Evolutionary conservation across 257 asterid genomes (phyloP).

Genomic region (Petunia secreta): DNA sequence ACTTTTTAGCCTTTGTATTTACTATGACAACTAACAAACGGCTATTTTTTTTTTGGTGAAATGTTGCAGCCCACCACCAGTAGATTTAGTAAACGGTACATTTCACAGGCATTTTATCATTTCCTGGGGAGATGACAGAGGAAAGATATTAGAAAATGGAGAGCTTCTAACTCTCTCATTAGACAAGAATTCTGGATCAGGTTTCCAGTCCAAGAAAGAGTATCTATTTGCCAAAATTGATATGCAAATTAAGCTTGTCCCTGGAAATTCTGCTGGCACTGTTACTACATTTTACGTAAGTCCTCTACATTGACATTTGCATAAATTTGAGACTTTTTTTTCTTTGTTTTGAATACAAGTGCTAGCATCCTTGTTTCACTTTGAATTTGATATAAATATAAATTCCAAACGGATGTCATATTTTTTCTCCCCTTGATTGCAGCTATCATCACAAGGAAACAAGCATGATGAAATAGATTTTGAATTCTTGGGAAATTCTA

Average conservation of each 20-base stretch:
- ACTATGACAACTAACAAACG: background rate
- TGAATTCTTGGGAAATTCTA: slow-evolving; percentile 79
- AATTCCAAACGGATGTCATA: background rate
- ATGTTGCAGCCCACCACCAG: slow-evolving; percentile 27
- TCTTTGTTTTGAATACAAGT: no score
- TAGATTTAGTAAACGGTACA: slow-evolving; percentile 51
- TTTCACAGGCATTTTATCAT: slow-evolving; percentile 54
- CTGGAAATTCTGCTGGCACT: slow-evolving; percentile 86
- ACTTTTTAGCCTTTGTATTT: background rate
- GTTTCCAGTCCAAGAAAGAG: slow-evolving; percentile 77
- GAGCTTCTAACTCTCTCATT: slow-evolving; percentile 76
- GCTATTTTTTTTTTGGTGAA: background rate
- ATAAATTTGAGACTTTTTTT: no score
- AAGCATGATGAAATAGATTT: slow-evolving; percentile 87
- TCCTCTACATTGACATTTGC: background rate
- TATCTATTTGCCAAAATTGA: slow-evolving; percentile 64
- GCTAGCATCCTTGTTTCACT: no score
- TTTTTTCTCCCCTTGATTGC: background rate
- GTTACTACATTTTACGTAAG: slow-evolving; percentile 91
- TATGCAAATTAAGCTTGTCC: slow-evolving; percentile 78
- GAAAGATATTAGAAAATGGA: slow-evolving; percentile 53
- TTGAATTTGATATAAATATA: no score
- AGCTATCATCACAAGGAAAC: slow-evolving; percentile 77
- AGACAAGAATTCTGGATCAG: slow-evolving; percentile 64
- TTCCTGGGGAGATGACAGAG: slow-evolving; percentile 71